A percentile compares a stretch with the other conserved stretches of the same genome.
These are phyloP conservation scores for Acorus gramineus DNA, from an alignment of 106 monocot genomes.

Conservation along the genomic window DNA sequence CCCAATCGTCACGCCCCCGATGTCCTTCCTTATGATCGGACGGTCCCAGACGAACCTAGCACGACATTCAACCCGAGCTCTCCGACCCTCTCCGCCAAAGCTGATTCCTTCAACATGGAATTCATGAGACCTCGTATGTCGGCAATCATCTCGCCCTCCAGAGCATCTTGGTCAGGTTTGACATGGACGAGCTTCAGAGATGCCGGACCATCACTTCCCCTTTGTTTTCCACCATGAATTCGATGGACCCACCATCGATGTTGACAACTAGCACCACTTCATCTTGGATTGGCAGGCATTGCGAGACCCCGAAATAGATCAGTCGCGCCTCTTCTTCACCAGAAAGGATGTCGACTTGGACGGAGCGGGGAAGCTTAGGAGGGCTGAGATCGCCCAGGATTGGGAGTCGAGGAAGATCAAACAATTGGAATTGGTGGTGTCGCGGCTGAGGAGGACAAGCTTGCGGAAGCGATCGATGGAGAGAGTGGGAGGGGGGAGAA, in stretches of 20 bases:
- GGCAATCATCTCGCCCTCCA: not conserved
- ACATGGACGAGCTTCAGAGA: slow-evolving; percentile 19
- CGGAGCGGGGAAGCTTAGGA: slow-evolving; percentile 2
- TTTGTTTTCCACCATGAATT: slow-evolving; percentile 6
- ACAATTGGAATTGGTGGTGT: not conserved
- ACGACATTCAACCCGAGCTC: slow-evolving; percentile 13
- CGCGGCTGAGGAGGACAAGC: slow-evolving; percentile 11
- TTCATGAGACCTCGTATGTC: slow-evolving; percentile 8
- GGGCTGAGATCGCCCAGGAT: slow-evolving; percentile 3
- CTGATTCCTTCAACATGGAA: not conserved
- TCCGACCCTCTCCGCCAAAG: not conserved
- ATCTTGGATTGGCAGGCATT: slow-evolving; percentile 10
- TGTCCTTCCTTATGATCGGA: slow-evolving; percentile 11
- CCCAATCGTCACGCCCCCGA: slow-evolving; percentile 8
- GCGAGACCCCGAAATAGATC: slow-evolving; percentile 15
- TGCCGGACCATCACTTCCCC: slow-evolving; percentile 12
- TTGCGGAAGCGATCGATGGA: slow-evolving; percentile 8
- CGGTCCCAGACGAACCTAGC: slow-evolving; percentile 15
- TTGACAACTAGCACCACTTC: slow-evolving; percentile 8
- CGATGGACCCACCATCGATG: slow-evolving; percentile 28
- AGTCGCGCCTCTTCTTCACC: slow-evolving; percentile 13
- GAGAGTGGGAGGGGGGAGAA: too few species aligned
- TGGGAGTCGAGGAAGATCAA: not conserved
- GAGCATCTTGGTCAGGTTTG: slow-evolving; percentile 7
- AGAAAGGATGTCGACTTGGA: slow-evolving; percentile 8